phyloP scores from a whole-genome alignment of 352 stramenopile species.

The Phytophthora colocasiae region DNA sequence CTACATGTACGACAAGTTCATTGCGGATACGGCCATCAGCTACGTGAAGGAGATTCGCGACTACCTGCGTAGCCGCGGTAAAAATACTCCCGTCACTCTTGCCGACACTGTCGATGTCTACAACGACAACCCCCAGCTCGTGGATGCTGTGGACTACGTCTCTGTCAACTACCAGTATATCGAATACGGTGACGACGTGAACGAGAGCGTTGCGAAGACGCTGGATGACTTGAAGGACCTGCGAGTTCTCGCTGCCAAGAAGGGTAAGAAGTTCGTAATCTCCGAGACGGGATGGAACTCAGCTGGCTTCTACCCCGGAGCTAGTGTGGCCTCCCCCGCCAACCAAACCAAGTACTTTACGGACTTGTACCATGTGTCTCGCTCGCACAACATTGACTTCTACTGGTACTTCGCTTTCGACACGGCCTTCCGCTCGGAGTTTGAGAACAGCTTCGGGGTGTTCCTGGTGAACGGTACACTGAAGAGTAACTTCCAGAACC shows the following conservation, averaged over 20 bases:
- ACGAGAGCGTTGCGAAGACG: constrained; percentile 49
- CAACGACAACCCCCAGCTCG: constrained; percentile 58
- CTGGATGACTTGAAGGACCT: constrained; percentile 65
- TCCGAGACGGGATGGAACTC: constrained; percentile 77
- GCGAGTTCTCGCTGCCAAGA: constrained; percentile 45
- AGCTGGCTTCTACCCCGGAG: constrained; percentile 31
- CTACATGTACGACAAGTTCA: constrained; percentile 64
- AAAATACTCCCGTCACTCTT: constrained; percentile 68
- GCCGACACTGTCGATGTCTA: constrained; percentile 78
- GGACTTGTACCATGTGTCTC: constrained; percentile 69
- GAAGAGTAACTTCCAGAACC: constrained; percentile 64
- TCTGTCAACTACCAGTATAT: constrained; percentile 84
- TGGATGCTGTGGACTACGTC: constrained; percentile 72
- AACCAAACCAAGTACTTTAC: constrained; percentile 75
- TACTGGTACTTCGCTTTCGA: constrained; percentile 84
- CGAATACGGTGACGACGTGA: constrained; percentile 60
- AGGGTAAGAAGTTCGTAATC: constrained; percentile 70
- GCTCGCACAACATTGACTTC: constrained; percentile 58
- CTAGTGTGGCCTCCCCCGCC: constrained; percentile 47
- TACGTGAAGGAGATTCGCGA: constrained; percentile 65
- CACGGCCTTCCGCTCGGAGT: constrained; percentile 48
- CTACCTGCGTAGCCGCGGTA: constrained; percentile 46
- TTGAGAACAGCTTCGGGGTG: constrained; percentile 78
- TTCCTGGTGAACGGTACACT: constrained; percentile 54
- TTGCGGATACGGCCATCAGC: constrained; percentile 47